Conservation (phyloP, 2,329 filamentous ascomycete genomes). For the Mollisiaceae sp. region DNA sequence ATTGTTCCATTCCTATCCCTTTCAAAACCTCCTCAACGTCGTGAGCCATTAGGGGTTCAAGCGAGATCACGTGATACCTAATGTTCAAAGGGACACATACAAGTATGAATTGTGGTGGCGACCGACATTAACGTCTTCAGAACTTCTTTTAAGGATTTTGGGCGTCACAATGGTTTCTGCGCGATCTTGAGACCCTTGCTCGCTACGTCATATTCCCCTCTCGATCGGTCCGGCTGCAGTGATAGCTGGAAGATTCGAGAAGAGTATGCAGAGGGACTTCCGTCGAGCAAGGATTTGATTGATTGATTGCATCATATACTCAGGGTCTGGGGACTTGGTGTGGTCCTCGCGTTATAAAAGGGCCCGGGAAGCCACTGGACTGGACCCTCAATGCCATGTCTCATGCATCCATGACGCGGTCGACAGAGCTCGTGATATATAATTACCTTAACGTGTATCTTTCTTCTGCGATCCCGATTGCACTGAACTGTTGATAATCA, state of each 20-base stretch:
- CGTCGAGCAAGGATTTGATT: background rate
- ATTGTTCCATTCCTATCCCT: constrained; percentile 3
- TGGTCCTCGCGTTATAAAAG: background rate
- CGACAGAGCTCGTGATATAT: too few species aligned
- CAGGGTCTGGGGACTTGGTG: background rate
- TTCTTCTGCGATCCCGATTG: too few species aligned
- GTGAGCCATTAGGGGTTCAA: background rate
- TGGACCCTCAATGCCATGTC: background rate
- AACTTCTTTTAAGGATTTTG: background rate
- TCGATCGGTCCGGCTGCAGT: background rate
- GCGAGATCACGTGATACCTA: constrained; percentile 3
- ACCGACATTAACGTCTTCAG: background rate
- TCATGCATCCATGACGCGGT: too few species aligned
- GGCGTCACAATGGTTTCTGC: background rate
- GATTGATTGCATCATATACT: background rate
- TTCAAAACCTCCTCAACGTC: background rate
- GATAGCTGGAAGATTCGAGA: background rate
- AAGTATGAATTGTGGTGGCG: background rate
- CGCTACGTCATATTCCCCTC: background rate
- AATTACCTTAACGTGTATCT: too few species aligned
- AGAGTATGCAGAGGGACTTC: background rate
- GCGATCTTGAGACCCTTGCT: background rate
- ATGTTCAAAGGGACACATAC: background rate
- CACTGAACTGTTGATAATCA: too few species aligned
- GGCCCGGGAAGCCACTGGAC: background rate